Base-by-base conservation (phyloP, 2,329 filamentous ascomycete genomes). In the Neonectria coccinea region DNA sequence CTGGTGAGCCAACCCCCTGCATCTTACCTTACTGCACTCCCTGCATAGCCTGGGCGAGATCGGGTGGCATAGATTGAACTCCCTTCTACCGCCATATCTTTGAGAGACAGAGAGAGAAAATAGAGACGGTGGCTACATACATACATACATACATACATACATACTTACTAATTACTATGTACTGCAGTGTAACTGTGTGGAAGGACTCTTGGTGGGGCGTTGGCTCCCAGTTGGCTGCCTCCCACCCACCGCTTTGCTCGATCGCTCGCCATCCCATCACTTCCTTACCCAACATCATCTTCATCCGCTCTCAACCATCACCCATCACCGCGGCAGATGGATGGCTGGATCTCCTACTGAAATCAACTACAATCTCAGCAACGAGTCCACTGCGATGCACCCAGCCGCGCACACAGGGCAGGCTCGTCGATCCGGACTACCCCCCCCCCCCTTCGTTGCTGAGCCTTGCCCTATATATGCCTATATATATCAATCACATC, bases 371-470 rank as follows among this genome's bases (percentile, higher is more conserved):
- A 9, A 6, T 2, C 14, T 39, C 36, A 6, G 6, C 16, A 16
- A 6, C 5, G 3, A 59, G 29, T 53, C 18, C 51, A 59, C 55
- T 44, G 54, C 54, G 18, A 18, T 14, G 44, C 54, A 51, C 39
- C 18, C 39, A 36, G n/a, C 42, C 12, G 27, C 41, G 51, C 22
- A 42, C 29, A 16, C 27, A n/a, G 31, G 25, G 45, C 29, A 59
- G 57, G 57, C 55, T 44, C 50, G 44, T 50, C 61, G 61, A 51
- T 36, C 61, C 61, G 61, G 61, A 29, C 54, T 44, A 50, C 55
- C 53, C 44, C 48, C 53, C 48, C 25, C 39, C 20, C 42, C 31
- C n/a, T n/a, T 59, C 41, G 51, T 51, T 42, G 36, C 39, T 31
- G 25, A 18, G 47, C 47, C 47, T 31, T 50, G n/a, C n/a, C 47